Evolutionary conservation across 345 rosid species (phyloP).

Genomic region (Leavenworthia alabamica): DNA sequence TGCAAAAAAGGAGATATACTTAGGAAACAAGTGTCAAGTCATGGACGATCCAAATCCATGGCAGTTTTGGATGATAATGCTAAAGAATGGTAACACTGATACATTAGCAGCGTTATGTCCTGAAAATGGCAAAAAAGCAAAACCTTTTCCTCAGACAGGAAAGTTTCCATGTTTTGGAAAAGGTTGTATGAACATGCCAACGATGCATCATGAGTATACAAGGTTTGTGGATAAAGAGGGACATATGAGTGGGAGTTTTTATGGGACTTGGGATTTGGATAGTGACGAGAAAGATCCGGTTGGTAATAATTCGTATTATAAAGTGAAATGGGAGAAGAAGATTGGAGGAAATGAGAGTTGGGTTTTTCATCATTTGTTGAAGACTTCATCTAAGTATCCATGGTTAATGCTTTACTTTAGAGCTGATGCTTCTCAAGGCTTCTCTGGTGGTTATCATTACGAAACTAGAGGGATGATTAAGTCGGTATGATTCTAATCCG

Average conservation of each 20-base stretch:
- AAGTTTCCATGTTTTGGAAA: conserved; percentile 59
- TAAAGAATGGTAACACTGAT: conserved; percentile 57
- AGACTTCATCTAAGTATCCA: conserved; percentile 56
- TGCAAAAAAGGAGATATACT: conserved; percentile 51
- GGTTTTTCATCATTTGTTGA: conserved; percentile 46
- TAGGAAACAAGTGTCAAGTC: conserved; percentile 57
- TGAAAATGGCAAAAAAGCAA: conserved; percentile 42
- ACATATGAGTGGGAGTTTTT: conserved; percentile 40
- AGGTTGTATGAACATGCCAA: conserved; percentile 67
- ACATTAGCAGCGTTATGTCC: conserved; percentile 53
- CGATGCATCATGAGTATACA: conserved; percentile 48
- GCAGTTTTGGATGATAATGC: conserved; percentile 71
- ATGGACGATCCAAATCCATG: conserved; percentile 50
- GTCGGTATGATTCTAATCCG: conserved; percentile 31
- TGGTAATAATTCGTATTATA: conserved; percentile 37
- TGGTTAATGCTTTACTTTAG: conserved; percentile 64
- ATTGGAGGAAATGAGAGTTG: conserved; percentile 45
- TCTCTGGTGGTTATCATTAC: conserved; percentile 60
- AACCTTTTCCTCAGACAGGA: conserved; percentile 38
- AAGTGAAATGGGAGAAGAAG: conserved; percentile 46
- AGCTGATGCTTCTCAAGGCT: conserved; percentile 47
- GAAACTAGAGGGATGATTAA: conserved; percentile 54
- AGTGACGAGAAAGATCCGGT: conserved; percentile 28
- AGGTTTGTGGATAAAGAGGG: conserved; percentile 32
- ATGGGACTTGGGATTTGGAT: conserved; percentile 62